A percentile compares a stretch with the other conserved stretches of the same genome.
Evolutionary conservation across 2,329 filamentous ascomycete species (phyloP).

Genomic region (Tolypocladium ophioglossoides): DNA sequence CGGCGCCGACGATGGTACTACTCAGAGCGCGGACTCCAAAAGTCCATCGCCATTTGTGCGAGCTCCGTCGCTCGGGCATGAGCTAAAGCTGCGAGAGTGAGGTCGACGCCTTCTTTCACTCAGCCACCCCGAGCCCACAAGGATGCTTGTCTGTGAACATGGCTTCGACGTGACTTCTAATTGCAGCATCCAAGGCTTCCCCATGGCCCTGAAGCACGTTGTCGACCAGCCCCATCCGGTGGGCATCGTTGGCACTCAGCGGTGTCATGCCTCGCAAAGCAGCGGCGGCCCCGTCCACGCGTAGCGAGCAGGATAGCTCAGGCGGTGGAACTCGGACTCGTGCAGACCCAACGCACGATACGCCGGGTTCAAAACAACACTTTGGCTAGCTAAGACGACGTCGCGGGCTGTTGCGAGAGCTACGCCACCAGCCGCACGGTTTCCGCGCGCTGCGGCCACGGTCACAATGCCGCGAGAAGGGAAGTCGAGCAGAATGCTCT

Average conservation of each 20-base stretch:
- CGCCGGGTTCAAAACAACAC: slow-evolving; percentile 29
- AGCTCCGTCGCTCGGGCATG: slow-evolving; percentile 24
- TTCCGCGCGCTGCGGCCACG: slow-evolving; percentile 27
- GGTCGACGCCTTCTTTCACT: slow-evolving; percentile 26
- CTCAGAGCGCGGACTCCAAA: slow-evolving; percentile 25
- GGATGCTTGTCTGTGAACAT: slow-evolving; percentile 5
- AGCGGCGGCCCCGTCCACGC: slow-evolving; percentile 15
- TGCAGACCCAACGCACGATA: slow-evolving; percentile 24
- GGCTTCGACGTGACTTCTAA: slow-evolving; percentile 21
- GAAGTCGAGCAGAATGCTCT: slow-evolving; percentile 26
- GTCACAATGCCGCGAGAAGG: slow-evolving; percentile 23
- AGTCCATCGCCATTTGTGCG: slow-evolving; percentile 29
- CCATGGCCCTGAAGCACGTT: slow-evolving; percentile 24
- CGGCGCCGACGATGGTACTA: slow-evolving; percentile 26
- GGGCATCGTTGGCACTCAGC: slow-evolving; percentile 25
- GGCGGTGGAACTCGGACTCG: slow-evolving; percentile 30
- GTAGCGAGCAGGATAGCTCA: slow-evolving; percentile 27
- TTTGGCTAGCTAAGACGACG: slow-evolving; percentile 23
- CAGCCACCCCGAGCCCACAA: background rate
- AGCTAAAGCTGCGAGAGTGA: slow-evolving; percentile 19
- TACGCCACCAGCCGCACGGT: slow-evolving; percentile 31
- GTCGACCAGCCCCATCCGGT: slow-evolving; percentile 25
- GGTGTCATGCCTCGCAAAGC: slow-evolving; percentile 26
- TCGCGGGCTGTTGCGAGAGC: slow-evolving; percentile 28
- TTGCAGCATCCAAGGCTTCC: slow-evolving; percentile 19